Conservation (phyloP, 164 flowering plant species). For the Stephania japonica region DNA sequence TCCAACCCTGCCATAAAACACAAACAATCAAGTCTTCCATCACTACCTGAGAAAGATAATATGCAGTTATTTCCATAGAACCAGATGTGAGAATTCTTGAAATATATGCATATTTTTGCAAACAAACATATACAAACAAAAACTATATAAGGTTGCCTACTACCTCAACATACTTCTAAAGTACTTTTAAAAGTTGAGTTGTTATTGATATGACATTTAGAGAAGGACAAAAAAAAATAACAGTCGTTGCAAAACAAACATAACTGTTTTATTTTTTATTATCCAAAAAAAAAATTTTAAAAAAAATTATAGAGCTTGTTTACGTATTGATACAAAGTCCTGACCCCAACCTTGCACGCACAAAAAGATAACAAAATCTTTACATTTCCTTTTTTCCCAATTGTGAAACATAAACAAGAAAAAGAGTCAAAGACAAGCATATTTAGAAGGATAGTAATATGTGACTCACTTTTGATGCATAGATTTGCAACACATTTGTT, state of each 20-base stretch:
- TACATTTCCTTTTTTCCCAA: background rate
- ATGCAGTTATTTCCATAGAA: background rate
- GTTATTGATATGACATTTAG: background rate
- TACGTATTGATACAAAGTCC: constrained; percentile 1
- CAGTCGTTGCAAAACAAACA: no score
- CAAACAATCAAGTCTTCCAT: background rate
- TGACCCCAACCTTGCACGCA: background rate
- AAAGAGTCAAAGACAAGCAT: background rate
- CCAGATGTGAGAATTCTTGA: background rate
- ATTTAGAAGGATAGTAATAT: background rate
- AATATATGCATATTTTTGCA: background rate
- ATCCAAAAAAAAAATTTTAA: no score
- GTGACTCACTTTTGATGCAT: no score
- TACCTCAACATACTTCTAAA: background rate
- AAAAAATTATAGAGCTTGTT: background rate
- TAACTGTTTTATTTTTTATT: no score
- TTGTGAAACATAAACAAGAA: background rate
- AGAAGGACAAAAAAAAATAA: no score
- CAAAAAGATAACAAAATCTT: background rate
- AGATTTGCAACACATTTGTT: no score
- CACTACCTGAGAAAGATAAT: background rate
- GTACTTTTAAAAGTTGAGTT: background rate
- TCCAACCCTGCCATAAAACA: constrained; percentile 63
- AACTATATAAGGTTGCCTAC: background rate
- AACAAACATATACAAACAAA: background rate